Evolutionary conservation across 805 yeast genomes (phyloP).

Genomic region (Candida maesae): DNA sequence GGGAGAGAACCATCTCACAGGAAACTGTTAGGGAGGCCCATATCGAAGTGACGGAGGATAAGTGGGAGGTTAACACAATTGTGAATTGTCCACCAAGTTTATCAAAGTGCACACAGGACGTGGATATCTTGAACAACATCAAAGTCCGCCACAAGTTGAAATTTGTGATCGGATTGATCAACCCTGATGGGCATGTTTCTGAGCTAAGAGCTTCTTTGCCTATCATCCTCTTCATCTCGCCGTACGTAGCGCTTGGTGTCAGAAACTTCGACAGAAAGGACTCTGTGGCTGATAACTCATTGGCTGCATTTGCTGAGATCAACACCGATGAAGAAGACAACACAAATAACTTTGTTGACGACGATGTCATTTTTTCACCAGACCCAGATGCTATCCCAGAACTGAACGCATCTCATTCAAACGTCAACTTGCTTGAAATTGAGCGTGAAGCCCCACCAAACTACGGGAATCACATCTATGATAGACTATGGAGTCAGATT

Average conservation of each 20-base stretch:
- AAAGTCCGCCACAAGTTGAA: slow-evolving; percentile 88
- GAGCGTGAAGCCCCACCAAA: slow-evolving; percentile 77
- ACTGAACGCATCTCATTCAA: slow-evolving; percentile 6
- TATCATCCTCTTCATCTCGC: slow-evolving; percentile 68
- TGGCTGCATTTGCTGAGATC: slow-evolving; percentile 25
- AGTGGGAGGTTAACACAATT: slow-evolving; percentile 68
- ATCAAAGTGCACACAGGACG: slow-evolving; percentile 81
- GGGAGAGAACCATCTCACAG: slow-evolving; percentile 61
- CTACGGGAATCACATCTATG: slow-evolving; percentile 78
- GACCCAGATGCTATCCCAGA: slow-evolving; percentile 29
- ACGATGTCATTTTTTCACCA: slow-evolving; percentile 38
- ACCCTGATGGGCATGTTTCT: slow-evolving; percentile 90
- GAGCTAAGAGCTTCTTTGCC: slow-evolving; percentile 92
- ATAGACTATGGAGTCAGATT: slow-evolving; percentile 69
- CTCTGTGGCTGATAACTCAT: slow-evolving; percentile 21
- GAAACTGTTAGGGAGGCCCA: slow-evolving; percentile 35
- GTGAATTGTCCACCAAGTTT: slow-evolving; percentile 70
- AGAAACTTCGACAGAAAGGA: slow-evolving; percentile 28
- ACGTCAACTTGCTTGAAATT: slow-evolving; percentile 30
- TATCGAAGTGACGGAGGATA: slow-evolving; percentile 39
- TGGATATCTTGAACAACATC: slow-evolving; percentile 61
- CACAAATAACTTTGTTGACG: slow-evolving; percentile 28
- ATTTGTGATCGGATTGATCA: slow-evolving; percentile 70
- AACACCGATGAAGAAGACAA: slow-evolving; percentile 25
- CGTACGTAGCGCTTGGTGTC: slow-evolving; percentile 72